phyloP scores from a whole-genome alignment of 106 monocot species.

The Platanthera guangdongensis region DNA sequence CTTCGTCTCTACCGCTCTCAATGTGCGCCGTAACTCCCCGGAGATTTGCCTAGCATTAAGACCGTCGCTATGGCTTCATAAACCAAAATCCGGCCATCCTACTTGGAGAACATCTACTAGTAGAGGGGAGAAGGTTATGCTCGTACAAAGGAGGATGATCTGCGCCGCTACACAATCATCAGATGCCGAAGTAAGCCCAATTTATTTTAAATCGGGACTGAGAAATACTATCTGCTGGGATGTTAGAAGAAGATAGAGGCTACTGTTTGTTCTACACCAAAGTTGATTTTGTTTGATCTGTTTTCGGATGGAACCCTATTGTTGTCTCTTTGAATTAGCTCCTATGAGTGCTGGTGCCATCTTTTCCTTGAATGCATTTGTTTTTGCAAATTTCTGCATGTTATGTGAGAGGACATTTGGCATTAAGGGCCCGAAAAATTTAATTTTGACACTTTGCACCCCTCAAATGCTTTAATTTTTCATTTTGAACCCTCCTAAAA shows the following conservation, averaged over 20 bases:
- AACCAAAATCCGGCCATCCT: not conserved
- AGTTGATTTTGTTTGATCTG: not conserved
- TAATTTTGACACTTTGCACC: too few relatives aligned
- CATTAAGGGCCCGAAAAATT: too few relatives aligned
- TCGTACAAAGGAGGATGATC: not conserved
- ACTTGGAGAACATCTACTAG: not conserved
- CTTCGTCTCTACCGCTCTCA: not conserved
- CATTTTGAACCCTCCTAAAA: too few relatives aligned
- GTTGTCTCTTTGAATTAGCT: not conserved
- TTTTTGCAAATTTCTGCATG: not conserved
- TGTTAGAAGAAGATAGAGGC: not conserved
- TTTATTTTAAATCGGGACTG: too few relatives aligned
- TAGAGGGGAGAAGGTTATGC: not conserved
- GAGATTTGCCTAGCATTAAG: not conserved
- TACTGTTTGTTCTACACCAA: not conserved
- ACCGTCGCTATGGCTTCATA: not conserved
- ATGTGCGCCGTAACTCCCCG: not conserved
- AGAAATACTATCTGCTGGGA: not conserved
- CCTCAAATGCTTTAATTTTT: too few relatives aligned
- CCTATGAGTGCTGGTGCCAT: not conserved
- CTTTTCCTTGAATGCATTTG: constrained; percentile 1
- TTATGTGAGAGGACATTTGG: not conserved
- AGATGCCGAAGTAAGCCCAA: not conserved
- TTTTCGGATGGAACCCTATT: not conserved
- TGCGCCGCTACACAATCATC: constrained; percentile 11